Percentiles rank a stretch among this genome's conserved stretches.
Evolutionary conservation across 768 basidiomycete species (phyloP).

Genomic region (Fomitopsis pulvina): DNA sequence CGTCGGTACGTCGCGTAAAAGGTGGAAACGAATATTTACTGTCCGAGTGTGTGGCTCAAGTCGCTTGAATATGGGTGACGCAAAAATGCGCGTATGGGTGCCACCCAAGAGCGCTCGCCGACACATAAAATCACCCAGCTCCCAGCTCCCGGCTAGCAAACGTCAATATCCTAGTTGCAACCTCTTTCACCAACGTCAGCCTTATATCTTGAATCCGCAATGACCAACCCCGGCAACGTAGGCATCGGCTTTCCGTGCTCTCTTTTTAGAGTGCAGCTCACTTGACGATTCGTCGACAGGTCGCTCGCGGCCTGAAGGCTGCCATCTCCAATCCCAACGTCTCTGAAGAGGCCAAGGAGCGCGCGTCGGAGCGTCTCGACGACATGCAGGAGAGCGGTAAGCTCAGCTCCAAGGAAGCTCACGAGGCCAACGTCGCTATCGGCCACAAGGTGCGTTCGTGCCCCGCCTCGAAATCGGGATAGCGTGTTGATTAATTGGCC

Average conservation of each 20-base stretch:
- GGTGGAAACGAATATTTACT: no score
- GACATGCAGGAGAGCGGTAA: slow-evolving; percentile 22
- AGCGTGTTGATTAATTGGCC: neutral
- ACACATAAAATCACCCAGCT: no score
- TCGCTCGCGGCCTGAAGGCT: slow-evolving; percentile 29
- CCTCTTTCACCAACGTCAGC: neutral
- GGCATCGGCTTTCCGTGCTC: neutral
- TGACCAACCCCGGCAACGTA: slow-evolving; percentile 12
- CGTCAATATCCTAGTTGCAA: neutral
- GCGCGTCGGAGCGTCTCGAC: slow-evolving; percentile 37
- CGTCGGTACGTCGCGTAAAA: no score
- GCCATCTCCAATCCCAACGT: slow-evolving; percentile 48
- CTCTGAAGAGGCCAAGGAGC: slow-evolving; percentile 45
- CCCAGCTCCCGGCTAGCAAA: no score
- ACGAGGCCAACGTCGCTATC: slow-evolving; percentile 13
- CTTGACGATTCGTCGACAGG: neutral
- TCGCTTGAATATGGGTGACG: no score
- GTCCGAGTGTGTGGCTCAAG: no score
- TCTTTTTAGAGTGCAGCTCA: neutral
- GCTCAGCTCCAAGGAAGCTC: slow-evolving; percentile 9
- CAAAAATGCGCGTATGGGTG: no score
- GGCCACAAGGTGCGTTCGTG: slow-evolving; percentile 15
- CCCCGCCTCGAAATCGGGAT: no score
- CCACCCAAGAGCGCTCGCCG: no score
- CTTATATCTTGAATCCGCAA: neutral